A percentile compares a stretch with the other conserved stretches of the same genome.
Evolutionary conservation across 495 filamentous ascomycete genomes (phyloP).

Genomic region (Penicillium angulare): DNA sequence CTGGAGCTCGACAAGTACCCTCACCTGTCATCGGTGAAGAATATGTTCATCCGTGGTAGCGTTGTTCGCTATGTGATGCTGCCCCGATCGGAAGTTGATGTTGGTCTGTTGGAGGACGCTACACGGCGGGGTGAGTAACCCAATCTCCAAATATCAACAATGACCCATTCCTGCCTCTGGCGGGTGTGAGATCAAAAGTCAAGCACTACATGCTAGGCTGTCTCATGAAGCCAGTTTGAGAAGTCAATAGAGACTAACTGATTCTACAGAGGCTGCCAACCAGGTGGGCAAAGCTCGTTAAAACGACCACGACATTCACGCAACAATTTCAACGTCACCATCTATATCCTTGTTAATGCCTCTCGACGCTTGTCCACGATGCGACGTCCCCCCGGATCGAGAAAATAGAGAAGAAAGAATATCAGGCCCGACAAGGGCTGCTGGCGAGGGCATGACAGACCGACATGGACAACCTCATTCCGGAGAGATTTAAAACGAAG

Average conservation of each 20-base stretch:
- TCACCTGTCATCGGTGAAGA: constrained; percentile 92
- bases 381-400: constrained; percentile 16
- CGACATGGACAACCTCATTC: not conserved
- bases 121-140: constrained; percentile 79
- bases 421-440: not conserved
- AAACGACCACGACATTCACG: constrained; percentile 16
- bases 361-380: constrained; percentile 20
- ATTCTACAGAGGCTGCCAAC: constrained; percentile 47
- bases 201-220: too few relatives aligned
- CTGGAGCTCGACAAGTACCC: constrained; percentile 90
- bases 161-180: too few relatives aligned
- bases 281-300: constrained; percentile 50
- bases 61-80: constrained; percentile 96
- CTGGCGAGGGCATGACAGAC: not conserved
- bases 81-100: constrained; percentile 83
- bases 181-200: too few relatives aligned
- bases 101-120: constrained; percentile 89
- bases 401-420: too few relatives aligned
- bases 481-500: not conserved
- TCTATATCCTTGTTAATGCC: constrained; percentile 18
- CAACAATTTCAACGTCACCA: constrained; percentile 12
- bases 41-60: constrained; percentile 95
- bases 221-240: too few relatives aligned
- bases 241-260: constrained; percentile 9
- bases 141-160: not conserved